Evolutionary conservation across 441 rosid species (phyloP).

Genomic region (Syzygium malaccense): DNA sequence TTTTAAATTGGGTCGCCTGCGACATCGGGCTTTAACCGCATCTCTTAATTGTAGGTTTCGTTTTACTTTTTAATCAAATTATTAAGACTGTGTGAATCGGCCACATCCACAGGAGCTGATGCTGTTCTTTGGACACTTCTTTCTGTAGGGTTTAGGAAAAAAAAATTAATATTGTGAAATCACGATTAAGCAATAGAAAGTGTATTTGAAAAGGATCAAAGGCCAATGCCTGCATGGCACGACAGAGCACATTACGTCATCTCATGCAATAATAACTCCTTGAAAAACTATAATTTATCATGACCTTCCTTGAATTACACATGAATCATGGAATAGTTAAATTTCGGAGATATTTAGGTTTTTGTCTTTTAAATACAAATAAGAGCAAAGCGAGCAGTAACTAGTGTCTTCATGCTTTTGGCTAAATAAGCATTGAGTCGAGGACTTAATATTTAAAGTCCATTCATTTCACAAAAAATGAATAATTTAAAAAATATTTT

Average conservation of each 20-base stretch:
- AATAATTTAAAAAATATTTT: too few species aligned
- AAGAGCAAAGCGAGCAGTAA: neutral
- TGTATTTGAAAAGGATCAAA: neutral
- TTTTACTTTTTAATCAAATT: too few species aligned
- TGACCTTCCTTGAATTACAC: neutral
- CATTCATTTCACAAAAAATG: too few species aligned
- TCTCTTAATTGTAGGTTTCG: too few species aligned
- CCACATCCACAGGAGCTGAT: neutral
- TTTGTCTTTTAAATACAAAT: neutral
- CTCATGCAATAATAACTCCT: neutral
- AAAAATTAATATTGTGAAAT: too few species aligned
- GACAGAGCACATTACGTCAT: neutral
- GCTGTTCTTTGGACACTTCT: neutral
- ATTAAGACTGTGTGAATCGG: neutral
- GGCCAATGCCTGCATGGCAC: neutral
- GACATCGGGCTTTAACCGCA: too few species aligned
- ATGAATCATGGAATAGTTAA: neutral
- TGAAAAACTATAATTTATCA: neutral
- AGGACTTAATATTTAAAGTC: neutral
- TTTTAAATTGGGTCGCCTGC: too few species aligned
- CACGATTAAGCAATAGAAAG: too few species aligned
- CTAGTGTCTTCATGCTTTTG: neutral
- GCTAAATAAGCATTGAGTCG: neutral
- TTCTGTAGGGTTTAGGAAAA: neutral
- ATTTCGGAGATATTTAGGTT: neutral